These are phyloP conservation scores for Thelephora terrestris DNA, from an alignment of 1,284 basidiomycete species.

Conservation along the genomic window DNA sequence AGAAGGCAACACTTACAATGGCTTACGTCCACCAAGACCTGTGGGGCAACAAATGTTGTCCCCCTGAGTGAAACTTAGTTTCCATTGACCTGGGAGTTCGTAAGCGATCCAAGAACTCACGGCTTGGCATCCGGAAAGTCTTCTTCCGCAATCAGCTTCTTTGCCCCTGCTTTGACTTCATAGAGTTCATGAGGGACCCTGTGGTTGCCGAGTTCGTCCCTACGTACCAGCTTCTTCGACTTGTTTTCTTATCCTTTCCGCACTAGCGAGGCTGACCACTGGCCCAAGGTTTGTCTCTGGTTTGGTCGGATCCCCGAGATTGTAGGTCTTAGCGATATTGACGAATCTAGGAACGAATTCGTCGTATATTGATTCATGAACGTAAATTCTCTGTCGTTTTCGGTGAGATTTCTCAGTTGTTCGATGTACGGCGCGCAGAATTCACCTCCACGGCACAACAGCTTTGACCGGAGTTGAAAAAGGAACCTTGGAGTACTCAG, in stretches of 20 bases:
- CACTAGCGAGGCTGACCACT: constrained; percentile 81
- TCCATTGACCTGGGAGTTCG: background rate
- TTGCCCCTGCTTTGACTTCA: constrained; percentile 70
- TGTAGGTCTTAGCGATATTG: constrained; percentile 64
- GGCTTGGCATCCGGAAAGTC: constrained; percentile 59
- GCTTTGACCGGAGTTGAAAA: constrained; percentile 95
- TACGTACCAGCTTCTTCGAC: constrained; percentile 68
- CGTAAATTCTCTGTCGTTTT: constrained; percentile 76
- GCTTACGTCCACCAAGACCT: constrained; percentile 81
- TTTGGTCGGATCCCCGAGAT: constrained; percentile 77
- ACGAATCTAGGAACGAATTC: constrained; percentile 72
- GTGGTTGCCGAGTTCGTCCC: background rate
- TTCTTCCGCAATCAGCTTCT: constrained; percentile 60
- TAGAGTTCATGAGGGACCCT: background rate
- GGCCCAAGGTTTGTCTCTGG: constrained; percentile 77
- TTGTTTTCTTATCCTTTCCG: constrained; percentile 78
- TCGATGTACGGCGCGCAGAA: background rate
- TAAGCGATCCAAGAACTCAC: constrained; percentile 24
- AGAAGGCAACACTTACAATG: constrained; percentile 50
- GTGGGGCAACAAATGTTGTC: constrained; percentile 81
- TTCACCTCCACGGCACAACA: constrained; percentile 77
- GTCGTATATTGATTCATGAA: constrained; percentile 78
- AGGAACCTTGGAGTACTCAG: constrained; percentile 45
- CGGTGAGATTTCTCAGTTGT: background rate
- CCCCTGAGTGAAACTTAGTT: constrained; percentile 34